phyloP scores from a whole-genome alignment of 2,329 filamentous ascomycete genomes.

The Trichoderma polysporum region DNA sequence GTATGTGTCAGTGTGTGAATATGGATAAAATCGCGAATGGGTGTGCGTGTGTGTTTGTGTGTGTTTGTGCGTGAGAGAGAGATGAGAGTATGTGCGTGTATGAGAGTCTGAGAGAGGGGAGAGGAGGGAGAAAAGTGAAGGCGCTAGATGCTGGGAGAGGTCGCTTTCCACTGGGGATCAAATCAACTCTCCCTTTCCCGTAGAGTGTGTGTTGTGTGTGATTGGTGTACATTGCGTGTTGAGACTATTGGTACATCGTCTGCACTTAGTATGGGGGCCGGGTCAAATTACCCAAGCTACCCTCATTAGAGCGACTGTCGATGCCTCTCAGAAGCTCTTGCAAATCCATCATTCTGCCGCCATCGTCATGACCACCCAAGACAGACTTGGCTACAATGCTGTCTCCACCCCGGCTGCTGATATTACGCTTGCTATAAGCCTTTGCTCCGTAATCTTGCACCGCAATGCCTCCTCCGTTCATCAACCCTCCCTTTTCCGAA shows the following conservation, averaged over 20 bases:
- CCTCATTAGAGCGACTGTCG: slow-evolving; percentile 48
- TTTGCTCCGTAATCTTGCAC: slow-evolving; percentile 40
- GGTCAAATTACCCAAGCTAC: slow-evolving; percentile 46
- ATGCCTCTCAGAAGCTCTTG: slow-evolving; percentile 52
- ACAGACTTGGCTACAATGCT: slow-evolving; percentile 38
- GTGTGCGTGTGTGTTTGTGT: background rate
- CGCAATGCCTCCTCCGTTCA: slow-evolving; percentile 30
- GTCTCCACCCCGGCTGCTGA: slow-evolving; percentile 46
- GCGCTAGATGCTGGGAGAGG: background rate
- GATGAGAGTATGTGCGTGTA: too few species aligned
- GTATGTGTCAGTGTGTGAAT: background rate
- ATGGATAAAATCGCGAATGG: background rate
- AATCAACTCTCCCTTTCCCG: background rate
- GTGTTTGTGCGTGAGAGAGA: background rate
- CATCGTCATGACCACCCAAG: slow-evolving; percentile 34
- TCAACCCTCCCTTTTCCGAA: slow-evolving; percentile 31
- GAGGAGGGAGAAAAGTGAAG: background rate
- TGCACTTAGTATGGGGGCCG: slow-evolving; percentile 52
- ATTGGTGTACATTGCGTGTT: background rate
- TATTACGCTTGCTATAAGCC: slow-evolving; percentile 34
- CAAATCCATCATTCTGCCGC: slow-evolving; percentile 44
- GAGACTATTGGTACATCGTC: background rate
- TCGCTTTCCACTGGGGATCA: background rate
- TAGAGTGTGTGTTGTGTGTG: background rate
- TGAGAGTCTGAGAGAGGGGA: background rate